phyloP scores from a whole-genome alignment of 208 protist species.

The Crithidia fasciculata region DNA sequence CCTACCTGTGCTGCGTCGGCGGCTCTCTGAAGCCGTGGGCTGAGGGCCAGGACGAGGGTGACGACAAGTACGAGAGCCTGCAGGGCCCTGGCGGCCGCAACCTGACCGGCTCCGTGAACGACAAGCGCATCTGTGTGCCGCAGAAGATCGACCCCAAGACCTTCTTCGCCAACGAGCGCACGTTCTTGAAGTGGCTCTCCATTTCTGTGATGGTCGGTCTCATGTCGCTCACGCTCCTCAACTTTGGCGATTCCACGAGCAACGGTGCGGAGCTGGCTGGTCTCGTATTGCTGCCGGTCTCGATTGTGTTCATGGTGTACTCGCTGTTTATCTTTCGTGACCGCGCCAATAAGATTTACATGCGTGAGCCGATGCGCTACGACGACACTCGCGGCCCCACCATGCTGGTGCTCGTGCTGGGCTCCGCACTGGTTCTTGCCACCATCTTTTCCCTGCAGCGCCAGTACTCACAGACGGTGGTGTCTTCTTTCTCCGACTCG shows the following conservation, averaged over 20 bases:
- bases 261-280: conserved; percentile 85
- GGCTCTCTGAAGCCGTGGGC: conserved; percentile 86
- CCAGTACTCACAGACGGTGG: conserved; percentile 68
- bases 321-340: conserved; percentile 88
- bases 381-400: conserved; percentile 90
- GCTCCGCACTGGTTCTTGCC: conserved; percentile 70
- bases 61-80: conserved; percentile 82
- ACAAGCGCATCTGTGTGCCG: conserved; percentile 90
- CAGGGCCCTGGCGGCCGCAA: conserved; percentile 74
- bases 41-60: conserved; percentile 86
- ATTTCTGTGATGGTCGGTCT: conserved; percentile 90
- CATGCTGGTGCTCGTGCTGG: conserved; percentile 86
- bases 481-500: conserved; percentile 64
- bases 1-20: conserved; percentile 69
- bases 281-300: conserved; percentile 81
- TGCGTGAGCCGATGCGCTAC: conserved; percentile 92
- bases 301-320: conserved; percentile 92
- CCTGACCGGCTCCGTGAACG: conserved; percentile 80
- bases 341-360: conserved; percentile 91
- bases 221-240: conserved; percentile 88
- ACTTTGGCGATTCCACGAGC: conserved; percentile 81
- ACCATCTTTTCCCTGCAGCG: conserved; percentile 89
- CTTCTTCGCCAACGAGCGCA: conserved; percentile 93
- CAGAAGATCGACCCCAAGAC: conserved; percentile 94
- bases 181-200: conserved; percentile 93